Base-by-base conservation (phyloP, 2,329 filamentous ascomycete genomes). In the Dactylella cylindrospora region DNA sequence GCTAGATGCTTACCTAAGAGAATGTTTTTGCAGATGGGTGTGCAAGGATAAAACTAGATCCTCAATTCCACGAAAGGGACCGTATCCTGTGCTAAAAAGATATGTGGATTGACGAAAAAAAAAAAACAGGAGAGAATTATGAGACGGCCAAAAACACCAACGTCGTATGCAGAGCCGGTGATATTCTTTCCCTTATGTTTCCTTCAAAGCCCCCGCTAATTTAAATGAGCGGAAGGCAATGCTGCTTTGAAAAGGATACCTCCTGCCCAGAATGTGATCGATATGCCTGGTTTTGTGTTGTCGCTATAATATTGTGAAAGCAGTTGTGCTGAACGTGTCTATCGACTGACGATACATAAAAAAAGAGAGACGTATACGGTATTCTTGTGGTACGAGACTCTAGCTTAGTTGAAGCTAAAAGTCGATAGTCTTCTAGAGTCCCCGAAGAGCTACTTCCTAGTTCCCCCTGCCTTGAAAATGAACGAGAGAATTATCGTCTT, bases 261-360 rank as follows among this genome's bases (percentile, higher is more conserved):
- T 47, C 41, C 22, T 40, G 47, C 39, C 38, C 23, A 55, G 43
- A 51, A 5, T 39, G 50, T 62, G 43, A 38, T 36, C n/a, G 19
- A 38, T 49, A 49, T 54, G 57, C 40, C 54, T 49, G 29, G 38
- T 32, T 33, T 44, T 49, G 40, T 38, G 55, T 62, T 25, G 38
- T 47, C 49, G 49, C 57, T 62, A 62, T 62, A 62, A 62, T 54
- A 62, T 62, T 45, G 38, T 53, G 49, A 62, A 62, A 44, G 36
- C 45, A 23, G 49, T 38, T 32, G 57, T 22, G 57, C 45, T 52
- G 38, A 47, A 62, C 54, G 36, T 54, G 43, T 53, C 19, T 25
- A 44, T 50, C 43, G 57, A 62, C 54, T 49, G 50, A 54, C 54
- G 31, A 62, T 62, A 62, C 57, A 62, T 62, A 62, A 62, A 62